Evolutionary conservation across 345 rosid species (phyloP).

Genomic region (Melastoma malabathricum): DNA sequence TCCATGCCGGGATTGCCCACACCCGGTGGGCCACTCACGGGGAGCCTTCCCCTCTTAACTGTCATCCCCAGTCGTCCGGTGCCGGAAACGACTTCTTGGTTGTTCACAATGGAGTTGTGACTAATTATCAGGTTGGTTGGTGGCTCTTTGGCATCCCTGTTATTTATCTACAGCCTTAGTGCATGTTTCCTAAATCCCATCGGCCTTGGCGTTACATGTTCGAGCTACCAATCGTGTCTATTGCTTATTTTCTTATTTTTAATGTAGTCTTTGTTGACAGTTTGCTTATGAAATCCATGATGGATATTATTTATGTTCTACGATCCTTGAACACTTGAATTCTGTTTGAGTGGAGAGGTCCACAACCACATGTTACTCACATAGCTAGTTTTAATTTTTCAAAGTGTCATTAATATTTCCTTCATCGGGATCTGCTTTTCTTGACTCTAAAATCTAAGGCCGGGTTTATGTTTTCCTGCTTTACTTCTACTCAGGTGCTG

Average conservation of each 20-base stretch:
- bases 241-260: too few species aligned
- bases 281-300: not conserved
- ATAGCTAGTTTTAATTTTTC: too few species aligned
- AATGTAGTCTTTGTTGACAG: too few species aligned
- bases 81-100: slow-evolving; percentile 77
- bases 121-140: slow-evolving; percentile 68
- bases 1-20: slow-evolving; percentile 96
- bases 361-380: too few species aligned
- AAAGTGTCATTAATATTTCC: too few species aligned
- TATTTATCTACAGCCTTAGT: not conserved
- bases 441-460: not conserved
- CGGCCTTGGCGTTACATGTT: too few species aligned
- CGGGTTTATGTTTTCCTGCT: not conserved
- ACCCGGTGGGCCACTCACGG: slow-evolving; percentile 99
- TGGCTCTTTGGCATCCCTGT: not conserved
- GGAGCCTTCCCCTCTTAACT: slow-evolving; percentile 80
- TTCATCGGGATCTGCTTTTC: too few species aligned
- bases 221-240: too few species aligned
- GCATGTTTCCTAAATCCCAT: too few species aligned
- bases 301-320: too few species aligned
- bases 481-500: slow-evolving; percentile 39
- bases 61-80: slow-evolving; percentile 90
- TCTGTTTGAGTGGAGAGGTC: too few species aligned
- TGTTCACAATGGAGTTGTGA: slow-evolving; percentile 85
- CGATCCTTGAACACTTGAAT: too few species aligned